phyloP scores from a whole-genome alignment of 352 stramenopile species.

The Thraustochytrium sp. region DNA sequence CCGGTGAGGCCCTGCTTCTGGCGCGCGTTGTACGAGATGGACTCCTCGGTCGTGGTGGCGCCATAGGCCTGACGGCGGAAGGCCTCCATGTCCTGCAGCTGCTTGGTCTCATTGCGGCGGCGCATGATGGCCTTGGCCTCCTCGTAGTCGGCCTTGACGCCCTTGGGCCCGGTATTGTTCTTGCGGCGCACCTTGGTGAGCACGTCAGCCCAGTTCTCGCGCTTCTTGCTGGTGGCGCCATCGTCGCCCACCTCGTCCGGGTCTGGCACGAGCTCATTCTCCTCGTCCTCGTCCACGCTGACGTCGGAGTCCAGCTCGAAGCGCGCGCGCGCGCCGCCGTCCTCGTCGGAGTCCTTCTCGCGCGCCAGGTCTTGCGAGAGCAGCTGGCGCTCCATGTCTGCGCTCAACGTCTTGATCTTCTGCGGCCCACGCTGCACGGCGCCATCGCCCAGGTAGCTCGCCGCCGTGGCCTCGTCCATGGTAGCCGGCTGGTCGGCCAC shows the following conservation, averaged over 20 bases:
- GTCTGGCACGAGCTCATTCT: not conserved
- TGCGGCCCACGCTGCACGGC: constrained; percentile 1
- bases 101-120: constrained; percentile 23
- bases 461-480: not conserved
- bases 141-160: constrained; percentile 33
- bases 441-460: not conserved
- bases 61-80: constrained; percentile 23
- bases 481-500: too few species aligned
- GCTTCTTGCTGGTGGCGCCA: too few species aligned
- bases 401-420: constrained; percentile 30
- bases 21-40: constrained; percentile 11
- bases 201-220: constrained; percentile 14
- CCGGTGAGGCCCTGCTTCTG: not conserved
- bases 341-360: constrained; percentile 28
- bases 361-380: constrained; percentile 20
- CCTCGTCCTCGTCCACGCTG: constrained; percentile 32
- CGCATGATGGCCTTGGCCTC: constrained; percentile 38
- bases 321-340: constrained; percentile 1
- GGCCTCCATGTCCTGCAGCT: constrained; percentile 35
- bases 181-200: constrained; percentile 24
- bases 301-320: constrained; percentile 36
- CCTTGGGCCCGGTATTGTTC: constrained; percentile 28
- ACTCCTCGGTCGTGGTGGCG: not conserved
- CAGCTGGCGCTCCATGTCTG: constrained; percentile 37
- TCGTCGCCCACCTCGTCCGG: not conserved